These are phyloP conservation scores for Leishmania gerbilli DNA, from an alignment of 208 protist species.

Conservation along the genomic window DNA sequence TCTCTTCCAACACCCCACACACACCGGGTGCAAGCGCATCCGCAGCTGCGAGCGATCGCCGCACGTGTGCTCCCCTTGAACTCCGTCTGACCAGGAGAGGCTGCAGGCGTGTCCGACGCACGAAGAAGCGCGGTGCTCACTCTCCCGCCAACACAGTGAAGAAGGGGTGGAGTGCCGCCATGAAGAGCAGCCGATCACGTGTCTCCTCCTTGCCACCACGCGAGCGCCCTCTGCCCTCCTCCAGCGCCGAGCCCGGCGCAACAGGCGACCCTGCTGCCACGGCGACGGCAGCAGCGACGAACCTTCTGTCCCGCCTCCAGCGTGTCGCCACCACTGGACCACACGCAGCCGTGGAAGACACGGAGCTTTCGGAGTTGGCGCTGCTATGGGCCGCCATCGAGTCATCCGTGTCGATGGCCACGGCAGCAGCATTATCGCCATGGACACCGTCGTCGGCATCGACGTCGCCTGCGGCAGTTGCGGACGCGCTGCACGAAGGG, in stretches of 20 bases:
- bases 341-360: not conserved
- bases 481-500: not conserved
- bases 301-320: slow-evolving; percentile 9
- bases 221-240: not conserved
- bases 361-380: slow-evolving; percentile 12
- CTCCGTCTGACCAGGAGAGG: not conserved
- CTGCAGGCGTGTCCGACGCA: not conserved
- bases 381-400: slow-evolving; percentile 29
- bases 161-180: not conserved
- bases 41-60: not conserved
- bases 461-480: not conserved
- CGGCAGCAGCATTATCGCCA: not conserved
- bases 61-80: not conserved
- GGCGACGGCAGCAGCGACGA: slow-evolving; percentile 1
- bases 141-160: not conserved
- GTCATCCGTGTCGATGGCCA: not conserved
- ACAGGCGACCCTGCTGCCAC: not conserved
- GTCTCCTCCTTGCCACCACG: not conserved
- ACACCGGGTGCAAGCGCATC: not conserved
- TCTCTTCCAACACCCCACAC: not conserved
- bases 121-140: not conserved
- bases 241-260: not conserved
- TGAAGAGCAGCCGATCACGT: not conserved
- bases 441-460: not conserved
- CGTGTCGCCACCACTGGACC: not conserved